Evolutionary conservation across 129 eudicot species (phyloP).

Genomic region (Rutidosis leptorrhynchoides): DNA sequence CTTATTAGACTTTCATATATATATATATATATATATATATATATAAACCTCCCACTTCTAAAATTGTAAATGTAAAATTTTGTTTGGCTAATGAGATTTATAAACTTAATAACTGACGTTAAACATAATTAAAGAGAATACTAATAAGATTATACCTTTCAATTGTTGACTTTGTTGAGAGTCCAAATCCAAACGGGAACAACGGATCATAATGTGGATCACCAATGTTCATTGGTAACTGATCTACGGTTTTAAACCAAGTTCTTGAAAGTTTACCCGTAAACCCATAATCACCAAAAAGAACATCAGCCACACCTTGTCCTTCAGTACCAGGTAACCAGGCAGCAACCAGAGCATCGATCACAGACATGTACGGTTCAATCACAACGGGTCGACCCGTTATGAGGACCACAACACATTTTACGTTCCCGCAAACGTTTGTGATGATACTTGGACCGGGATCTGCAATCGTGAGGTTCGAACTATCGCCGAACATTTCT

Average conservation of each 20-base stretch:
- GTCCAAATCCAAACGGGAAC: slow-evolving; percentile 63
- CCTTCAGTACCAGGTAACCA: slow-evolving; percentile 81
- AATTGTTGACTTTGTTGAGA: slow-evolving; percentile 34
- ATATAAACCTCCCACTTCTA: neutral
- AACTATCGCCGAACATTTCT: slow-evolving; percentile 61
- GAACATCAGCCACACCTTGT: slow-evolving; percentile 71
- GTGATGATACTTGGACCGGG: slow-evolving; percentile 55
- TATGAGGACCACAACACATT: slow-evolving; percentile 55
- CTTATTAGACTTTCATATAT: neutral
- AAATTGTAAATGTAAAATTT: neutral
- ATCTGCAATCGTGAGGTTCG: slow-evolving; percentile 51
- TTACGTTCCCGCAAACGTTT: slow-evolving; percentile 49
- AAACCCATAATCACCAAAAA: slow-evolving; percentile 59
- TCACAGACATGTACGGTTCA: slow-evolving; percentile 49
- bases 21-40: no score
- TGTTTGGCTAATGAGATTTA: neutral
- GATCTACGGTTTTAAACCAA: slow-evolving; percentile 64
- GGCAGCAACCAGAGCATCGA: slow-evolving; percentile 74
- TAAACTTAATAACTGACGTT: no score
- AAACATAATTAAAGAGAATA: no score
- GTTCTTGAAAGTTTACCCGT: slow-evolving; percentile 57
- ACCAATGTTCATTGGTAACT: slow-evolving; percentile 64
- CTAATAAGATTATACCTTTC: slow-evolving; percentile 37
- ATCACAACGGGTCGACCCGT: slow-evolving; percentile 63
- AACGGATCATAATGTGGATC: slow-evolving; percentile 64